Base-by-base conservation (phyloP, 225 moss, liverwort and hornwort species). In the Marchantia paleacea region DNA sequence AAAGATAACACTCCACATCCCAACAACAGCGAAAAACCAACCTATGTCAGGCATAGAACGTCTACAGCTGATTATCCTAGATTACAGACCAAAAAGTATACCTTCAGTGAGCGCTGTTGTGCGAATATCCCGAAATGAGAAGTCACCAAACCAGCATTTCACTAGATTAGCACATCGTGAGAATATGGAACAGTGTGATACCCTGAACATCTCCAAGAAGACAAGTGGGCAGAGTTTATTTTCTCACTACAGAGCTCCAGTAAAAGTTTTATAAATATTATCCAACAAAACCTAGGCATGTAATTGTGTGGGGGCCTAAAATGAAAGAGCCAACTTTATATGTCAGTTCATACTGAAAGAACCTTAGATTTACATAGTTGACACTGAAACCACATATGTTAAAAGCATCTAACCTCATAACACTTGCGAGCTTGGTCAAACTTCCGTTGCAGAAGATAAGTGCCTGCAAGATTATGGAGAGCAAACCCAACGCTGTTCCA, bases 381-480 rank as follows among this genome's bases (percentile, higher is more conserved):
- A 52, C 7, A 9, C 19, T 22, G 22, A 72, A 24, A 72, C 20
- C 22, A 16, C 26, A 48, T 22, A 52, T 10, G n/a, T 5, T n/a
- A n/a, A n/a, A 72, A 24, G 28, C 26, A 78, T 78, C 78, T 51
- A 65, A 99, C 97, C 93, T 94, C 92, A 75, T 93, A 99, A 75
- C 92, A 95, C 76, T 74, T 47, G 80, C 87, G 89, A 71, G 97
- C 97, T 85, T 91, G 80, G 72, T 91, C 90, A 61, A 90, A 92
- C 82, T 94, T 92, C 71, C 91, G 90, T 84, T 95, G 93, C 80
- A 91, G 83, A 80, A 99, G 89, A 72, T 99, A 99, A 48, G 95
- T 94, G 80, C 99, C 92, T 69, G 88, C 99, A 73, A 99, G 94
- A 81, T 99, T 99, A 87, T 99, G 99, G 82, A 99, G 87, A 19